These are phyloP conservation scores for Phytophthora brassicae DNA, from an alignment of 352 stramenopile genomes.

Conservation along the genomic window DNA sequence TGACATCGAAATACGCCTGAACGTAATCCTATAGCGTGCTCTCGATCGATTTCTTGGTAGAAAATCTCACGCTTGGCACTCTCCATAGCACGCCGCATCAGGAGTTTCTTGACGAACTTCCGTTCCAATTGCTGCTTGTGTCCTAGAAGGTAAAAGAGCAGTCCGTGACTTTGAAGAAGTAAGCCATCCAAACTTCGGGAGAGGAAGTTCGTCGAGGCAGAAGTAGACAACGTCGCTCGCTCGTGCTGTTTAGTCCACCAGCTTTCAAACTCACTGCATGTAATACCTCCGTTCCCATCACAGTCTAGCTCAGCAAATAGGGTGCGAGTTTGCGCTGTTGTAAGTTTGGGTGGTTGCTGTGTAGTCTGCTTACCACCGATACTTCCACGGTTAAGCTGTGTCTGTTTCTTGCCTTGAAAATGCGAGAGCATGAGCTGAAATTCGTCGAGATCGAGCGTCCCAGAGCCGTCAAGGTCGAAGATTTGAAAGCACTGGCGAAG, in stretches of 20 bases:
- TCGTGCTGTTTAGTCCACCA: conserved; percentile 39
- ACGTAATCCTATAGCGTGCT: neutral
- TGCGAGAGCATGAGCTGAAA: conserved; percentile 57
- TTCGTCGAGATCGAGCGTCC: conserved; percentile 47
- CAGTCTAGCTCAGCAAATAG: conserved; percentile 46
- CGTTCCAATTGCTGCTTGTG: conserved; percentile 46
- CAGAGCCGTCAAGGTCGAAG: conserved; percentile 53
- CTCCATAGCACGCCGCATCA: conserved; percentile 37
- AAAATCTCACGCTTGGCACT: conserved; percentile 32
- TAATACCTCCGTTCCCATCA: conserved; percentile 37
- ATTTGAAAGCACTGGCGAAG: conserved; percentile 47
- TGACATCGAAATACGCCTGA: conserved; percentile 26
- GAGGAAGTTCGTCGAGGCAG: conserved; percentile 39
- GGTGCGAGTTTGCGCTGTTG: conserved; percentile 32
- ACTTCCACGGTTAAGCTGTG: neutral
- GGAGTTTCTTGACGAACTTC: conserved; percentile 56
- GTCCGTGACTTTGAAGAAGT: conserved; percentile 42
- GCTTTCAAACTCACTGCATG: conserved; percentile 34
- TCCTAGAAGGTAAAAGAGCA: conserved; percentile 51
- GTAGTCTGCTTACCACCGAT: neutral
- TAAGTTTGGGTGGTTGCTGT: conserved; percentile 25
- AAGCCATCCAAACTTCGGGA: conserved; percentile 34
- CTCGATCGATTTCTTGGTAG: conserved; percentile 7
- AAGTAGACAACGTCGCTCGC: conserved; percentile 21
- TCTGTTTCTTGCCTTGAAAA: conserved; percentile 30